Evolutionary conservation across 2,329 filamentous ascomycete species (phyloP), one percentile per base, ranked within the genome.

Genomic region (Macrophomina pseudophaseolina): DNA sequence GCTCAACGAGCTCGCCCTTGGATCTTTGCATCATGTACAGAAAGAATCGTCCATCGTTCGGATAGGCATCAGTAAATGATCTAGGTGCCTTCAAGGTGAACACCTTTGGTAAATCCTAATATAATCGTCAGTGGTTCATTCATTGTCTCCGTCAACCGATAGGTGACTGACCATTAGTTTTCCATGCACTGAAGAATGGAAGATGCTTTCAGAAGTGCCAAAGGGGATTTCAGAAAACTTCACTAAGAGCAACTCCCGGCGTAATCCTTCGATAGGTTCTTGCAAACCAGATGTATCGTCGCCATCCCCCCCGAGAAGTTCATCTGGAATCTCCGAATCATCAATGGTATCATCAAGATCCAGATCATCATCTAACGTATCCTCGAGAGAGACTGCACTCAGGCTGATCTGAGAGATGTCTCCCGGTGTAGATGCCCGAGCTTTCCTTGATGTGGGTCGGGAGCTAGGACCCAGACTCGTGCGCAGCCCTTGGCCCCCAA

Each of bases 401-500:
- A 80, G 65, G 63, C 78, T 80, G 70, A 79, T 73, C 42, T 78
- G 72, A 28, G 78, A 79, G 32, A 80, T 72, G 53, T 77, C 79
- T 42, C 84, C 86, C 30, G 84, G 85, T 1, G 87, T 83, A 9
- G 87, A 89, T n/a, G 81, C 83, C 71, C 86, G 83, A 67, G 85
- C 79, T 56, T 79, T 80, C 18, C 79, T 42, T 8, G 63, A 65
- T 40, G 46, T 52, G 6, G 63, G 63, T 14, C 64, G 64, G 44
- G 53, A 59, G 38, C 32, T 66, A 16, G 54, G 53, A 14, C 64
- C 64, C 14, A 87, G 84, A 72, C 91, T 94, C 53, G 82, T 82
- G 51, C 91, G 87, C 42, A 86, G 84, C 65, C 87, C 86, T 64
- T 87, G 84, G 64, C 85, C 88, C 35, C 91, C 90, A 69, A 95